These are phyloP conservation scores for Calonectria montana DNA, from an alignment of 2,329 filamentous ascomycete species.

Conservation along the genomic window DNA sequence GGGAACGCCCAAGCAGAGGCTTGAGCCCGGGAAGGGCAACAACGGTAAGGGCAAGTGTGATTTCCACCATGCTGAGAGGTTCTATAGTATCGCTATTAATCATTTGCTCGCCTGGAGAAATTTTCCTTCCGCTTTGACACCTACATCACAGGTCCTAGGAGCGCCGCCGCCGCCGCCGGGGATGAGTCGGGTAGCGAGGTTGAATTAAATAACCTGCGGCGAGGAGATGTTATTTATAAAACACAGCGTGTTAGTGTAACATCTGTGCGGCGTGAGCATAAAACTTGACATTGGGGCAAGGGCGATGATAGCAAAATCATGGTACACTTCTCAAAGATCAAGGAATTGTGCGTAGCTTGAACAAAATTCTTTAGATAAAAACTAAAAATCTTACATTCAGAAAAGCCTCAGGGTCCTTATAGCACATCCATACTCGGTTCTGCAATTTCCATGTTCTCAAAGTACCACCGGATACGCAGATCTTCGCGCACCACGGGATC, in stretches of 20 bases:
- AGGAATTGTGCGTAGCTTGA: not conserved
- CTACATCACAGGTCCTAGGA: not conserved
- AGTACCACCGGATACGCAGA: not conserved
- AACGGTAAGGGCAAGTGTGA: constrained; percentile 32
- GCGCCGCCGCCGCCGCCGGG: constrained; percentile 4
- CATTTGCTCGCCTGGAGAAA: not conserved
- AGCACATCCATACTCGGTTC: not conserved
- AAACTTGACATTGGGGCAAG: not conserved
- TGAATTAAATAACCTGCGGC: constrained; percentile 33
- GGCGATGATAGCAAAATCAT: not conserved
- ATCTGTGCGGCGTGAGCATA: constrained; percentile 26
- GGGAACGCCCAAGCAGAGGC: constrained; percentile 25
- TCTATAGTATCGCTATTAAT: constrained; percentile 7
- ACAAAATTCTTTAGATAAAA: not conserved
- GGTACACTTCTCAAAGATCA: not conserved
- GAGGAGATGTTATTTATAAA: constrained; percentile 33
- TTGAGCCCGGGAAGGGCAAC: constrained; percentile 36
- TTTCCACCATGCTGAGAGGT: constrained; percentile 38
- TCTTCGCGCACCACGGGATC: not conserved
- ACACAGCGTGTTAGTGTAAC: constrained; percentile 37
- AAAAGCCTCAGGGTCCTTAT: not conserved
- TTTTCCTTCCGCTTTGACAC: not conserved
- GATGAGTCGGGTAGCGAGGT: constrained; percentile 39
- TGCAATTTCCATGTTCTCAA: not conserved
- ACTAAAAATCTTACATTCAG: not conserved